phyloP scores from a whole-genome alignment of 148 eudicot species.

The Cornus controversa region DNA sequence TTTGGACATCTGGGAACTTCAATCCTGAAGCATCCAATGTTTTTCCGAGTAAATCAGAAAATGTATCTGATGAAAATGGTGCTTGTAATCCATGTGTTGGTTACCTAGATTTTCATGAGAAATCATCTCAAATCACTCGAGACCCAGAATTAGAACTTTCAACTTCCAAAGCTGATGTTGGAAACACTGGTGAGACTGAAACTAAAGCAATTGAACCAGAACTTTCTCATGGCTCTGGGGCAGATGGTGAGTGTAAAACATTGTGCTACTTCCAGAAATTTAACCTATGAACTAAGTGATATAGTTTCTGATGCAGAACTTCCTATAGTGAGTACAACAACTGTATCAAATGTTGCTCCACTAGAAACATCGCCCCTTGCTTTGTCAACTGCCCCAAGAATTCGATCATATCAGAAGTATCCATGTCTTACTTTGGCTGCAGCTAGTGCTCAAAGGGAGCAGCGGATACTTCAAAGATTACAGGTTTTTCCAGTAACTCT shows the following conservation, averaged over 20 bases:
- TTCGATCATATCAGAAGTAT: conserved; percentile 62
- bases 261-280: conserved; percentile 25
- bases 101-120: conserved; percentile 27
- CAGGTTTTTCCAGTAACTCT: conserved; percentile 45
- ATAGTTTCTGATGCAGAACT: conserved; percentile 30
- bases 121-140: conserved; percentile 24
- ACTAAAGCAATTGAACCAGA: conserved; percentile 35
- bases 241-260: conserved; percentile 26
- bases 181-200: conserved; percentile 22
- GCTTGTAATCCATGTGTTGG: conserved; percentile 21
- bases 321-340: conserved; percentile 21
- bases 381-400: conserved; percentile 38
- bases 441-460: conserved; percentile 69
- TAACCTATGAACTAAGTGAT: conserved; percentile 24
- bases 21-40: conserved; percentile 44
- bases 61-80: conserved; percentile 28
- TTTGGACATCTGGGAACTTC: conserved; percentile 75
- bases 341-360: conserved; percentile 29
- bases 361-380: conserved; percentile 33
- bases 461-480: conserved; percentile 67
- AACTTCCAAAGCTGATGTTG: conserved; percentile 30
- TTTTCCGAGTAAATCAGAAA: conserved; percentile 28
- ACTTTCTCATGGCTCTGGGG: conserved; percentile 22
- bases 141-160: conserved; percentile 30
- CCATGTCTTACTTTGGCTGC: conserved; percentile 60